Evolutionary conservation across 2,329 filamentous ascomycete species (phyloP).

Genomic region (Rugonectria rugulosa): DNA sequence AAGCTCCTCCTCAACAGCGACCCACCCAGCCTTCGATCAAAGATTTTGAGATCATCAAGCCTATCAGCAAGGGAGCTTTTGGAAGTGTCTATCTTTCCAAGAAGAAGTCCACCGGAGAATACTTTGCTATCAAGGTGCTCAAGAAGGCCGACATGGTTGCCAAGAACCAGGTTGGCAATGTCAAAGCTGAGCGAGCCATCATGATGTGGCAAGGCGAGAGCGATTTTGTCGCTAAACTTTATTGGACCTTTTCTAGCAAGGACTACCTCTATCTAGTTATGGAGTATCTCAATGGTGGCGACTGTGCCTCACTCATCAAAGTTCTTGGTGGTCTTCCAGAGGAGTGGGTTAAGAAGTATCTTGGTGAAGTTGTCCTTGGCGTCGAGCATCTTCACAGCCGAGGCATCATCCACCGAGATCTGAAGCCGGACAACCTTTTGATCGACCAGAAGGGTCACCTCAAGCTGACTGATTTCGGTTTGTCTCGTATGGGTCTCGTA

Average conservation of each 20-base stretch:
- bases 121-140: slow-evolving; percentile 97
- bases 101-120: slow-evolving; percentile 98
- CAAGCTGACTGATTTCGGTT: slow-evolving; percentile 95
- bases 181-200: slow-evolving; percentile 97
- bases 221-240: slow-evolving; percentile 97
- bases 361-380: slow-evolving; percentile 95
- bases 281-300: slow-evolving; percentile 98
- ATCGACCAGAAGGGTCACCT: slow-evolving; percentile 97
- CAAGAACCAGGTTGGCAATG: slow-evolving; percentile 99
- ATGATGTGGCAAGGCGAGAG: slow-evolving; percentile 99
- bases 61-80: slow-evolving; percentile 98
- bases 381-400: slow-evolving; percentile 94
- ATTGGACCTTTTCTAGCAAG: slow-evolving; percentile 99
- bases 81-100: slow-evolving; percentile 98
- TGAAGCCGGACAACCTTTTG: slow-evolving; percentile 96
- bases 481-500: slow-evolving; percentile 96
- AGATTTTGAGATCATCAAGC: slow-evolving; percentile 99
- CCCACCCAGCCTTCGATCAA: slow-evolving; percentile 96
- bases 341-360: slow-evolving; percentile 98
- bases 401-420: slow-evolving; percentile 93
- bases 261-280: slow-evolving; percentile 98
- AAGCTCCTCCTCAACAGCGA: slow-evolving; percentile 81
- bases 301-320: slow-evolving; percentile 96
- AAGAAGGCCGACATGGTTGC: slow-evolving; percentile 99
- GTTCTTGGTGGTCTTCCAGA: slow-evolving; percentile 90